Percentiles rank a stretch among this genome's conserved stretches.
Conservation (phyloP, 1,284 basidiomycete species). For the Neolentinus lepideus region DNA sequence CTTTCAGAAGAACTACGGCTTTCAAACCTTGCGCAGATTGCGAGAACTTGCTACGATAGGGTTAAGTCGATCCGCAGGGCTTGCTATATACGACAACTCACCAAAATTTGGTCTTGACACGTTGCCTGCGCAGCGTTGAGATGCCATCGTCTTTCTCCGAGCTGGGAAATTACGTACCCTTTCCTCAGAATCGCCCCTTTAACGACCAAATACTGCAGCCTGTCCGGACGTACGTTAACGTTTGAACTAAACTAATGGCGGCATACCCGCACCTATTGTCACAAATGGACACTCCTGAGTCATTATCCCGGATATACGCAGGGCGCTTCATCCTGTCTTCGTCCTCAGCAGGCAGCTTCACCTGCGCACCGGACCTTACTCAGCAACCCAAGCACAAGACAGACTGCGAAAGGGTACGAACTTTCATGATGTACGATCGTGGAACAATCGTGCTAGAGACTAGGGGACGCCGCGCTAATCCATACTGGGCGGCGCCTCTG, state of each 20-base stretch:
- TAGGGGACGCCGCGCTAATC: constrained; percentile 62
- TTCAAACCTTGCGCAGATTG: constrained; percentile 51
- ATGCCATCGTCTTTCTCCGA: constrained; percentile 11
- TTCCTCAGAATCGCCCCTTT: constrained; percentile 80
- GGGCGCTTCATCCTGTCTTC: constrained; percentile 78
- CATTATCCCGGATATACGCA: constrained; percentile 71
- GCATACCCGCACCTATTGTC: constrained; percentile 57
- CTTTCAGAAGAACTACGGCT: neutral
- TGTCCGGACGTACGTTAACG: constrained; percentile 23
- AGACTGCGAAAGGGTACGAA: constrained; percentile 14
- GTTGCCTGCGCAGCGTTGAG: constrained; percentile 42
- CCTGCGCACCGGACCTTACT: constrained; percentile 30
- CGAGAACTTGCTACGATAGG: constrained; percentile 59
- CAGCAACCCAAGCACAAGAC: constrained; percentile 9
- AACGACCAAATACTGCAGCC: constrained; percentile 74
- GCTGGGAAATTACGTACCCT: constrained; percentile 39
- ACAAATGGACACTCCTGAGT: constrained; percentile 67
- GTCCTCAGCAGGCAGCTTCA: constrained; percentile 75
- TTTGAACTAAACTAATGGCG: constrained; percentile 2
- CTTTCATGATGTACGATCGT: constrained; percentile 79
- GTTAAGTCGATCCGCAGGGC: constrained; percentile 13
- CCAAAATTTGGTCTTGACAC: constrained; percentile 75
- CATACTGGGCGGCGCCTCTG: constrained; percentile 77
- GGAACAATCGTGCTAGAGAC: constrained; percentile 76
- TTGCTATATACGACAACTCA: constrained; percentile 23